Base-by-base conservation (phyloP, 2,329 filamentous ascomycete genomes). In the Pseudogymnoascus sp. region DNA sequence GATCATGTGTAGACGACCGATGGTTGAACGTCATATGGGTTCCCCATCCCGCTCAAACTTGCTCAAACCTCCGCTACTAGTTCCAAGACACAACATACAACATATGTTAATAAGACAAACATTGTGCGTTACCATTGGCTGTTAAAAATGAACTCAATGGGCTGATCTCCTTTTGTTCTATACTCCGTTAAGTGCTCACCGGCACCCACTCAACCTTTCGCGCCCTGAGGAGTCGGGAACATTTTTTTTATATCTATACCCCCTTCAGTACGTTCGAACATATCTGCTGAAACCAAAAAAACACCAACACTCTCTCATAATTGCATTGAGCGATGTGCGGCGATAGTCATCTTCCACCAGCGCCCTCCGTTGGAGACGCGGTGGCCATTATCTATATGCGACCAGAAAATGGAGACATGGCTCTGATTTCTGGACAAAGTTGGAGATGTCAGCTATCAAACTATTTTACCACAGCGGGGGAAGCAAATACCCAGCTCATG, bases 291-390 rank as follows among this genome's bases (percentile, higher is more conserved):
- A 31, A 7, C 28, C 28, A 31, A 31, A 31, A 31, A 7, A 28
- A 6, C 25, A 28, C 25, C 25, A 7, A 7, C 21, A 31, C 28
- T 2, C 8, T 31, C 6, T 25, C 14, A 3, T 61, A 36, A 10
- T 7, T 40, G 11, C 5, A 25, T 36, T 60, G 7, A 21, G 21
- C n/a, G 8, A 61, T 61, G 59, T 61, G 59, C 44, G 59, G 59
- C 34, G 59, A 61, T 18, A 61, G 44, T 8, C 38, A 61, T 18
- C 59, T 61, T 42, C 59, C 59, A 14, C 59, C 59, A 61, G 59
- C 59, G 34, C 59, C 59, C 14, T 61, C 59, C 2, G 25, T 37
- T 25, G 59, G 59, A 25, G 59, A 61, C 25, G 59, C 59, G 12
- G 28, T 61, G 11, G 59, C 59, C 7, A 12, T 61, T 12, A 61